Percentiles rank a stretch among this genome's conserved stretches.
These are phyloP conservation scores for Parmelia sp. DNA, from an alignment of 495 filamentous ascomycete species.

Conservation along the genomic window DNA sequence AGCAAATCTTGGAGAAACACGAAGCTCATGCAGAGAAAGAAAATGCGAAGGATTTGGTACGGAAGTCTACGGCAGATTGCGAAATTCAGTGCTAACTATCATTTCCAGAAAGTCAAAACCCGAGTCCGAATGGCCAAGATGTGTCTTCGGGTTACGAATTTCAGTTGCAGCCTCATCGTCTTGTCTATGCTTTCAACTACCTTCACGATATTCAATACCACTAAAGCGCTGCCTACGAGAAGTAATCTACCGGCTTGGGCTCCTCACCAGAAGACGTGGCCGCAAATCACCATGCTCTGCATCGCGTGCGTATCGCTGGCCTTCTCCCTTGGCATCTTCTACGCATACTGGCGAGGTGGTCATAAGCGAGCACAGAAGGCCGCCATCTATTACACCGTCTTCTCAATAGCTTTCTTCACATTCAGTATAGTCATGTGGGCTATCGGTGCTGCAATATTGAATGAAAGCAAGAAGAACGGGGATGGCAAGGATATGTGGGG, in stretches of 20 bases:
- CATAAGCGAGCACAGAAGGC: slow-evolving; percentile 86
- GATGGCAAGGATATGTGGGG: slow-evolving; percentile 88
- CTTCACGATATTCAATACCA: slow-evolving; percentile 84
- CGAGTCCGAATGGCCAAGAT: slow-evolving; percentile 92
- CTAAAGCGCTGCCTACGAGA: slow-evolving; percentile 61
- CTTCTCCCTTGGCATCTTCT: slow-evolving; percentile 73
- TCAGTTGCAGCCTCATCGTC: slow-evolving; percentile 92
- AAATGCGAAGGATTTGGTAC: slow-evolving; percentile 78
- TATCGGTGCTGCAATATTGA: slow-evolving; percentile 74
- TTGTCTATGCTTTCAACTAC: slow-evolving; percentile 78
- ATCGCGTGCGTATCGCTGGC: slow-evolving; percentile 74
- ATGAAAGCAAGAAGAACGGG: slow-evolving; percentile 64
- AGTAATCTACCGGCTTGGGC: slow-evolving; percentile 84
- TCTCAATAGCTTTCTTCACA: slow-evolving; percentile 87
- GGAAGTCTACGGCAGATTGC: not conserved
- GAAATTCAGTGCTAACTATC: slow-evolving; percentile 31
- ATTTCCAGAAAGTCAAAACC: slow-evolving; percentile 74
- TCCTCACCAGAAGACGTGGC: slow-evolving; percentile 70
- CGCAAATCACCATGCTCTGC: slow-evolving; percentile 73
- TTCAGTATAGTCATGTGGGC: slow-evolving; percentile 94
- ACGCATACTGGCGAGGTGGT: slow-evolving; percentile 82
- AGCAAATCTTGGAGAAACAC: slow-evolving; percentile 71
- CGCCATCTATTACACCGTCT: slow-evolving; percentile 86
- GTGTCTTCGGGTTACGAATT: slow-evolving; percentile 86
- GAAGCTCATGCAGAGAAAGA: slow-evolving; percentile 73